phyloP scores from a whole-genome alignment of 345 rosid species.

The Hibiscus mutabilis region DNA sequence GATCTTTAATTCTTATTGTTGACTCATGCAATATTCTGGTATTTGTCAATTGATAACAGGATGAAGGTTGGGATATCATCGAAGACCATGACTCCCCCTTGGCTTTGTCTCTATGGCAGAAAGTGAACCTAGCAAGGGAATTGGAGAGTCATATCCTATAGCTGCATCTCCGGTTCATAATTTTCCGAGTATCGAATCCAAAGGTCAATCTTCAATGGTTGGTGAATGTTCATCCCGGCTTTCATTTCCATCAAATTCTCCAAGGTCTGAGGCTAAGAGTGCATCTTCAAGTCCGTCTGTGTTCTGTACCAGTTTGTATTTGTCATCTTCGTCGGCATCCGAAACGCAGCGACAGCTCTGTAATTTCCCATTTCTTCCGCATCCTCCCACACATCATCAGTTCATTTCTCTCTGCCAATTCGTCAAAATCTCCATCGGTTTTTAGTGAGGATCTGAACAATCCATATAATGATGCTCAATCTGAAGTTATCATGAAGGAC shows the following conservation, averaged over 20 bases:
- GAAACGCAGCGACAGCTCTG: slow-evolving; percentile 51
- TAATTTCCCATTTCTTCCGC: slow-evolving; percentile 81
- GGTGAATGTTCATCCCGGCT: slow-evolving; percentile 26
- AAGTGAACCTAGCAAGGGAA: slow-evolving; percentile 30
- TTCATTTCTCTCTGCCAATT: slow-evolving; percentile 46
- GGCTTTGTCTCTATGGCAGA: slow-evolving; percentile 24
- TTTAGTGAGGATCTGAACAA: slow-evolving; percentile 44
- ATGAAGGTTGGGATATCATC: slow-evolving; percentile 17
- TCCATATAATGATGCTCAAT: slow-evolving; percentile 34
- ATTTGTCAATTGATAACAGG: not conserved
- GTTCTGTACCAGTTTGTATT: slow-evolving; percentile 72
- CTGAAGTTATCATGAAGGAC: slow-evolving; percentile 47
- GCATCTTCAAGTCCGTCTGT: slow-evolving; percentile 64
- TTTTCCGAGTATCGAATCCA: slow-evolving; percentile 27
- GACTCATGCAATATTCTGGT: not conserved
- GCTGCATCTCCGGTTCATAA: slow-evolving; percentile 24
- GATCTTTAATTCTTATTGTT: not conserved
- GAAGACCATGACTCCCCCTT: slow-evolving; percentile 24
- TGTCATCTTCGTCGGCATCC: slow-evolving; percentile 68
- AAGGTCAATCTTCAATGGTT: slow-evolving; percentile 22
- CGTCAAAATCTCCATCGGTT: slow-evolving; percentile 45
- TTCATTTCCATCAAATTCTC: slow-evolving; percentile 34
- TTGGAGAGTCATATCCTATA: slow-evolving; percentile 25
- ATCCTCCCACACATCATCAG: slow-evolving; percentile 44
- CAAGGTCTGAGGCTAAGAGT: slow-evolving; percentile 34